These are phyloP conservation scores for Phenoliferia sp. DNA, from an alignment of 1,284 basidiomycete species.

Conservation along the genomic window DNA sequence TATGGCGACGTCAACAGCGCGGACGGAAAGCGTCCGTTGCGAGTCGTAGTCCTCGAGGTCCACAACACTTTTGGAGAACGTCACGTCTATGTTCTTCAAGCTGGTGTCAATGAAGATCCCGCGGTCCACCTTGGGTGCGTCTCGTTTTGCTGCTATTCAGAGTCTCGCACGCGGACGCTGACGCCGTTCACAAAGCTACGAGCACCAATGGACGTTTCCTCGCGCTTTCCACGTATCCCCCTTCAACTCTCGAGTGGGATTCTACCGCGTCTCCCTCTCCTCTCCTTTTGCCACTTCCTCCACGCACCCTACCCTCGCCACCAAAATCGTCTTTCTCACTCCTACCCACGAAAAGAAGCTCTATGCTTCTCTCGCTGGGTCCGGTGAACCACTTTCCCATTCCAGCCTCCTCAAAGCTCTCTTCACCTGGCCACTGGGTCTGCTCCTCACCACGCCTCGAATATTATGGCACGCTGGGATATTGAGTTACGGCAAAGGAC, in stretches of 20 bases:
- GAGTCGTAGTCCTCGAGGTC: conserved; percentile 62
- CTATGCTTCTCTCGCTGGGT: conserved; percentile 51
- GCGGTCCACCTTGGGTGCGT: conserved; percentile 45
- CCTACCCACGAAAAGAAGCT: conserved; percentile 43
- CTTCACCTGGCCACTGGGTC: conserved; percentile 51
- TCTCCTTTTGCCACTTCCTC: conserved; percentile 44
- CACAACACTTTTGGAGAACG: conserved; percentile 74
- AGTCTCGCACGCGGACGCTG: neutral
- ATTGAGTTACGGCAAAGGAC: conserved; percentile 60
- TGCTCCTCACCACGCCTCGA: conserved; percentile 59
- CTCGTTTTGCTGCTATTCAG: neutral
- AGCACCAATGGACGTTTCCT: conserved; percentile 65
- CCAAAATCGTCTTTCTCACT: conserved; percentile 38
- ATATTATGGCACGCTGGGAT: conserved; percentile 62
- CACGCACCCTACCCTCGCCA: conserved; percentile 30
- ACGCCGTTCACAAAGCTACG: conserved; percentile 45
- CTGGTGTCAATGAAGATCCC: conserved; percentile 50
- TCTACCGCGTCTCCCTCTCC: conserved; percentile 53
- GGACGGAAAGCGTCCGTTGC: conserved; percentile 40
- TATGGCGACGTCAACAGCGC: conserved; percentile 45
- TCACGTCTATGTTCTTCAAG: conserved; percentile 54
- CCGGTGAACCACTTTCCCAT: conserved; percentile 47
- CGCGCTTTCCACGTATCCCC: conserved; percentile 74
- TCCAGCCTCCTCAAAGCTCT: conserved; percentile 49
- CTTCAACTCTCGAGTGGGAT: conserved; percentile 69